phyloP scores from a whole-genome alignment of 2,329 filamentous ascomycete genomes.

The Fusarium nurragi region DNA sequence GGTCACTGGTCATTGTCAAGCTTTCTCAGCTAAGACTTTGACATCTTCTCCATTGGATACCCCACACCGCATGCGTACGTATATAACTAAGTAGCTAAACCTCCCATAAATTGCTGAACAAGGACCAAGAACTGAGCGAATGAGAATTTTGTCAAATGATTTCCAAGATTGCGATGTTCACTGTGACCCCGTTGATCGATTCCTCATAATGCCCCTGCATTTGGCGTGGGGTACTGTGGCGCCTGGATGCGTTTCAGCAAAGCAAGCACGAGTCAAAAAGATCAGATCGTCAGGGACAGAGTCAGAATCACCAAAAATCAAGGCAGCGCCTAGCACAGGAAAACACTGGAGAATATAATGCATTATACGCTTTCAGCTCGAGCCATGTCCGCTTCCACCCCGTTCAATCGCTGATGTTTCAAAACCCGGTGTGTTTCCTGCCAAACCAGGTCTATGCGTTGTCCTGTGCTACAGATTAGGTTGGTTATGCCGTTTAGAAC shows the following conservation, averaged over 20 bases:
- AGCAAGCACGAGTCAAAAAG: constrained; percentile 7
- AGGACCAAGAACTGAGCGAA: constrained; percentile 11
- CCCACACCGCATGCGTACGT: constrained; percentile 4
- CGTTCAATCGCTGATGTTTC: not conserved
- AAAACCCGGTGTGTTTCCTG: constrained; percentile 4
- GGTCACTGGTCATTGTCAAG: constrained; percentile 15
- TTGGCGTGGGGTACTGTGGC: constrained; percentile 41
- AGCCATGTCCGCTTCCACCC: not conserved
- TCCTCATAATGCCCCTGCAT: constrained; percentile 34
- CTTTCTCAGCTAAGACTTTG: constrained; percentile 15
- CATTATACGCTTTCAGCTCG: constrained; percentile 8
- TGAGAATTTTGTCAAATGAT: constrained; percentile 10
- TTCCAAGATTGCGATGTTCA: constrained; percentile 21
- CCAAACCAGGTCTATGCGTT: constrained; percentile 7
- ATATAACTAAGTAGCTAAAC: constrained; percentile 10
- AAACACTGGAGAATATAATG: not conserved
- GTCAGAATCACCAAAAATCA: constrained; percentile 28
- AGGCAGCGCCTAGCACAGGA: constrained; percentile 12
- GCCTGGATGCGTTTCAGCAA: constrained; percentile 40
- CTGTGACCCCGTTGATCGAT: constrained; percentile 19
- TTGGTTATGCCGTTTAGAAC: constrained; percentile 8
- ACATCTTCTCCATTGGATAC: constrained; percentile 2
- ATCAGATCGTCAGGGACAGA: constrained; percentile 42
- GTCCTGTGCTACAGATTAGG: not conserved
- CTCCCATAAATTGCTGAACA: constrained; percentile 25